phyloP scores from a whole-genome alignment of 2,329 filamentous ascomycete species.

The Magnaporthiopsis incrustans region DNA sequence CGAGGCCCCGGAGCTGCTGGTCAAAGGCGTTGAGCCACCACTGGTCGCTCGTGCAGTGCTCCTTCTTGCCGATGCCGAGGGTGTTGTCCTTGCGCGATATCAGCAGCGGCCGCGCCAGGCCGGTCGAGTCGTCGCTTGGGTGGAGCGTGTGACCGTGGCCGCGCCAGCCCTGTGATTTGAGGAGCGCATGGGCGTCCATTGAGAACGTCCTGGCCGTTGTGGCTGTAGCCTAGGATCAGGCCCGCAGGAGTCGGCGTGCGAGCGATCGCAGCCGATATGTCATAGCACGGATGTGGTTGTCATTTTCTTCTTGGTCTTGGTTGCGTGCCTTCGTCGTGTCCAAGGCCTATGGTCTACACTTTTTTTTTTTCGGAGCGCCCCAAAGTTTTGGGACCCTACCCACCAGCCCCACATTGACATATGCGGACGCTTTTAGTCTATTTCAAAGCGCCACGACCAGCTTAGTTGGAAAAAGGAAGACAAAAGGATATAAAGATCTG shows the following conservation, averaged over 20 bases:
- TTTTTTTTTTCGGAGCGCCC: background rate
- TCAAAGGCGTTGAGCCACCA: slow-evolving; percentile 98
- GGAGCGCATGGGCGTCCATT: slow-evolving; percentile 81
- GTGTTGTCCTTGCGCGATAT: slow-evolving; percentile 76
- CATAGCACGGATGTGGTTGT: background rate
- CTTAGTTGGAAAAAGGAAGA: too few relatives aligned
- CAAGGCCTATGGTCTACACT: too few relatives aligned
- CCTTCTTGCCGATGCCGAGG: slow-evolving; percentile 72
- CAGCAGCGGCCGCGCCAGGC: slow-evolving; percentile 75
- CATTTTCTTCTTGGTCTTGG: background rate
- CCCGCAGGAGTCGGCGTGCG: background rate
- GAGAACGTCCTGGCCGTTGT: background rate
- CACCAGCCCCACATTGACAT: too few relatives aligned
- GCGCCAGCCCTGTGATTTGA: slow-evolving; percentile 83
- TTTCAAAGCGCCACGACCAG: too few relatives aligned
- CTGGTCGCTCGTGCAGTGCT: slow-evolving; percentile 63
- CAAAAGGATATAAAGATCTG: too few relatives aligned
- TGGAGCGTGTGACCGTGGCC: slow-evolving; percentile 85
- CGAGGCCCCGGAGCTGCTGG: slow-evolving; percentile 74
- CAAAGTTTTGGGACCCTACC: too few relatives aligned
- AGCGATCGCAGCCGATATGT: background rate
- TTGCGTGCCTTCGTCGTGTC: background rate
- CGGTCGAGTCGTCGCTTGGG: slow-evolving; percentile 60
- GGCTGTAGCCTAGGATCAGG: background rate
- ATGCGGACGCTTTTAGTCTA: too few relatives aligned